Evolutionary conservation across 2,329 filamentous ascomycete genomes (phyloP).

Genomic region (Fusarium verticillioides): DNA sequence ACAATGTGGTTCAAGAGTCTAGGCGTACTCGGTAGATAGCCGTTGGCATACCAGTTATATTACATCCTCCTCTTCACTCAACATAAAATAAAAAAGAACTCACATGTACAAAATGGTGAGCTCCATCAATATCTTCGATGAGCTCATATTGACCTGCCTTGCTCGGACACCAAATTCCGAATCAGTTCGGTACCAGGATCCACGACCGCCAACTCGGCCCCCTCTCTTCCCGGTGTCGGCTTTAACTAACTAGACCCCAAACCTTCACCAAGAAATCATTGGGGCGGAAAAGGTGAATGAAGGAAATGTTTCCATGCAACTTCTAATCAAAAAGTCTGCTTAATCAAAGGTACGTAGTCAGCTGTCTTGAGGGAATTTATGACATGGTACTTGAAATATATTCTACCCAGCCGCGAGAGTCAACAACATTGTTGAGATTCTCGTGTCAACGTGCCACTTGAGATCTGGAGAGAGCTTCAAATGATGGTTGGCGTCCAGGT

Average conservation of each 20-base stretch:
- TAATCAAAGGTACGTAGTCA: constrained; percentile 7
- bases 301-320: constrained; percentile 3
- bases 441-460: constrained; percentile 20
- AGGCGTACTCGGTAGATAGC: not conserved
- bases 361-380: constrained; percentile 40
- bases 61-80: too few species aligned
- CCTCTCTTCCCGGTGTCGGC: constrained; percentile 43
- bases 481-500: not conserved
- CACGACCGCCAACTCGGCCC: constrained; percentile 36
- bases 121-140: not conserved
- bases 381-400: constrained; percentile 4
- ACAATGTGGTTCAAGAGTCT: not conserved
- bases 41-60: not conserved
- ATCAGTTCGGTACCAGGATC: constrained; percentile 1
- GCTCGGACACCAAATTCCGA: constrained; percentile 43
- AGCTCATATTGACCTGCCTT: not conserved
- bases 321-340: constrained; percentile 10
- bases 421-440: constrained; percentile 10
- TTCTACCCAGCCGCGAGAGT: not conserved
- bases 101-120: not conserved
- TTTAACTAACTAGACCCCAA: constrained; percentile 11
- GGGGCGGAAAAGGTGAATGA: constrained; percentile 37
- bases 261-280: constrained; percentile 35
- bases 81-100: not conserved
- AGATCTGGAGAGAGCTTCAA: constrained; percentile 4